Conservation (phyloP, 73 alveolate genomes). For the Stentor roeselii region DNA sequence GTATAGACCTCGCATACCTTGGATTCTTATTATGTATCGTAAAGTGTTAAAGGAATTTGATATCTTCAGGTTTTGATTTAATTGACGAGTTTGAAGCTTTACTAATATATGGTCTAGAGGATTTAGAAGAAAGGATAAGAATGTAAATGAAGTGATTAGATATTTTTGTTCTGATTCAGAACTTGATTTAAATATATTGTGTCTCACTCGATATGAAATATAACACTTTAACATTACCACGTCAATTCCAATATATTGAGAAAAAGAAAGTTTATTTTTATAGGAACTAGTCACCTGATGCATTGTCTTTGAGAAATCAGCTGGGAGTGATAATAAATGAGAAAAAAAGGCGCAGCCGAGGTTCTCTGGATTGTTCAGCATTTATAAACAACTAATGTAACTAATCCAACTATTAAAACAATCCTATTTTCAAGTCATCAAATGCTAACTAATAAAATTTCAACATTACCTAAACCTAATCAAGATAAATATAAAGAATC, state of each 20-base stretch:
- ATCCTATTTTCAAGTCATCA: too few species aligned
- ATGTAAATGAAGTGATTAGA: background rate
- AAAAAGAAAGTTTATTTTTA: too few species aligned
- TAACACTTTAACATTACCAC: background rate
- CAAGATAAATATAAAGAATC: too few species aligned
- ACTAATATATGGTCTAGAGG: background rate
- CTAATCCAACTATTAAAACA: too few species aligned
- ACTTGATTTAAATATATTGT: too few species aligned
- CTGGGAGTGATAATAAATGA: background rate
- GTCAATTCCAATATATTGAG: background rate
- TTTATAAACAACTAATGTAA: too few species aligned
- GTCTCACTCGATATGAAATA: background rate
- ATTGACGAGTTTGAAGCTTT: background rate
- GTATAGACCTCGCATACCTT: background rate
- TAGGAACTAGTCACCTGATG: background rate
- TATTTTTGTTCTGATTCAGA: background rate
- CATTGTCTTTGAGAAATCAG: background rate
- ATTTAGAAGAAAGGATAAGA: background rate
- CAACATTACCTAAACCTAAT: too few species aligned
- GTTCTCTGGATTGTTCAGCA: too few species aligned
- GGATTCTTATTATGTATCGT: too few species aligned
- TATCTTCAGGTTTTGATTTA: background rate
- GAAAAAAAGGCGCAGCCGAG: too few species aligned
- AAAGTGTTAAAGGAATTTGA: background rate
- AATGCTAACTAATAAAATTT: too few species aligned